A percentile compares a stretch with the other conserved stretches of the same genome.
Conservation (phyloP, 1,284 basidiomycete genomes). For the Apiotrichum gracile region DNA sequence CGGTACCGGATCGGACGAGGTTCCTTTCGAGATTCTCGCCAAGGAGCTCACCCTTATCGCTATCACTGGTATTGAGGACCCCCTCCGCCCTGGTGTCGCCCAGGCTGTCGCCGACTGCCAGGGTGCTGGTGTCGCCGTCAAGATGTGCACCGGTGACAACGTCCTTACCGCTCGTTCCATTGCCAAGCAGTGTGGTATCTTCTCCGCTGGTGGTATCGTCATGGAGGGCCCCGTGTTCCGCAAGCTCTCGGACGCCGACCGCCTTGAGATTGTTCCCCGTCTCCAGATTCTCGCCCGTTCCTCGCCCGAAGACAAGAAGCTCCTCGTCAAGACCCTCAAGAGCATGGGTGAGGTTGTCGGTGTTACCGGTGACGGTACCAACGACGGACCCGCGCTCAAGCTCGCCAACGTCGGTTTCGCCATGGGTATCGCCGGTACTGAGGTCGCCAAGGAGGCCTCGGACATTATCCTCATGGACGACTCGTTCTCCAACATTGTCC, state of each 20-base stretch:
- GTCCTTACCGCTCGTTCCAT: constrained; percentile 85
- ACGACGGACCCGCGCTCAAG: constrained; percentile 95
- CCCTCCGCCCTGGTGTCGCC: constrained; percentile 80
- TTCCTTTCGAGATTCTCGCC: constrained; percentile 67
- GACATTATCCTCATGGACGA: constrained; percentile 99
- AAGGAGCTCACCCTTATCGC: constrained; percentile 74
- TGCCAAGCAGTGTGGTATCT: constrained; percentile 82
- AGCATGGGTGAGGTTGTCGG: constrained; percentile 86
- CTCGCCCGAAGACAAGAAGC: constrained; percentile 93
- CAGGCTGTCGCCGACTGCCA: constrained; percentile 82
- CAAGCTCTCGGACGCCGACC: constrained; percentile 50
- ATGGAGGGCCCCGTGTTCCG: constrained; percentile 65
- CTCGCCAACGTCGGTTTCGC: constrained; percentile 90
- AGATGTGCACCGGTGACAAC: constrained; percentile 99
- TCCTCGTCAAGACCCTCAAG: constrained; percentile 84
- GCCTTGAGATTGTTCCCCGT: constrained; percentile 52
- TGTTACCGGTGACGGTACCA: constrained; percentile 97
- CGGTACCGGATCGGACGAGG: constrained; percentile 52
- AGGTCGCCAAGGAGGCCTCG: constrained; percentile 97
- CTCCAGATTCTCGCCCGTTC: constrained; percentile 76
- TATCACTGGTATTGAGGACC: constrained; percentile 92
- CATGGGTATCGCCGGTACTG: constrained; percentile 98
- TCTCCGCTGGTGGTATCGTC: constrained; percentile 49
- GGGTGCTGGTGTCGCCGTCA: constrained; percentile 86
- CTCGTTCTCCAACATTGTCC: constrained; percentile 92